Conservation (phyloP, 2,329 filamentous ascomycete genomes). For the Talaromyces verruculosus region DNA sequence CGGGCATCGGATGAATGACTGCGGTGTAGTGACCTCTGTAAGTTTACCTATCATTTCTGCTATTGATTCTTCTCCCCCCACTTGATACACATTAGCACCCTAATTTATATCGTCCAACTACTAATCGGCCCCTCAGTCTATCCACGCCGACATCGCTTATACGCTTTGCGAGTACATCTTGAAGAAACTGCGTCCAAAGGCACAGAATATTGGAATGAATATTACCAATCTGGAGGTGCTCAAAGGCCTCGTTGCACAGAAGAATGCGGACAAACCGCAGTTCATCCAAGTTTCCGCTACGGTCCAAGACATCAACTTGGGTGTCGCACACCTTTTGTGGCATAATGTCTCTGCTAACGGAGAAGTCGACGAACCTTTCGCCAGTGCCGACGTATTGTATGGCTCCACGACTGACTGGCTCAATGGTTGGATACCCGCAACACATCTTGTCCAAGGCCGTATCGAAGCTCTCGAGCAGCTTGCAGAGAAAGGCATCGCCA, state of each 20-base stretch:
- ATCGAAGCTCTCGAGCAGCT: constrained; percentile 30
- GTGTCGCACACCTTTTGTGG: constrained; percentile 25
- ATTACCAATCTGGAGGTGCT: constrained; percentile 26
- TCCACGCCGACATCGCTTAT: constrained; percentile 29
- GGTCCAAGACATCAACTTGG: constrained; percentile 32
- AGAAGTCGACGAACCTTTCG: constrained; percentile 28
- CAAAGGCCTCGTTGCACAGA: constrained; percentile 55
- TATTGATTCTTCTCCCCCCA: no score
- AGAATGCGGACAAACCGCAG: not conserved
- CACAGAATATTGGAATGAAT: constrained; percentile 23
- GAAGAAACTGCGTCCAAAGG: constrained; percentile 20
- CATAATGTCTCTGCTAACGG: constrained; percentile 29
- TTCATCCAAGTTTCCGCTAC: constrained; percentile 41
- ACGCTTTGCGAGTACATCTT: constrained; percentile 27
- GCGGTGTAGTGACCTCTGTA: constrained; percentile 17
- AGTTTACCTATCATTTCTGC: not conserved
- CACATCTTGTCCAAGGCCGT: constrained; percentile 29
- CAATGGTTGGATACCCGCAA: constrained; percentile 26
- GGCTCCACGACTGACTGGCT: constrained; percentile 29
- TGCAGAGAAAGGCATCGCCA: constrained; percentile 29
- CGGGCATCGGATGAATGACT: constrained; percentile 26
- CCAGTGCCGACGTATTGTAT: constrained; percentile 26
- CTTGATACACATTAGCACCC: no score
- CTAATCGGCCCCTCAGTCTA: constrained; percentile 11
- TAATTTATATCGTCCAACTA: no score